Conservation (phyloP, 2,329 filamentous ascomycete species). For the Monilinia laxa region DNA sequence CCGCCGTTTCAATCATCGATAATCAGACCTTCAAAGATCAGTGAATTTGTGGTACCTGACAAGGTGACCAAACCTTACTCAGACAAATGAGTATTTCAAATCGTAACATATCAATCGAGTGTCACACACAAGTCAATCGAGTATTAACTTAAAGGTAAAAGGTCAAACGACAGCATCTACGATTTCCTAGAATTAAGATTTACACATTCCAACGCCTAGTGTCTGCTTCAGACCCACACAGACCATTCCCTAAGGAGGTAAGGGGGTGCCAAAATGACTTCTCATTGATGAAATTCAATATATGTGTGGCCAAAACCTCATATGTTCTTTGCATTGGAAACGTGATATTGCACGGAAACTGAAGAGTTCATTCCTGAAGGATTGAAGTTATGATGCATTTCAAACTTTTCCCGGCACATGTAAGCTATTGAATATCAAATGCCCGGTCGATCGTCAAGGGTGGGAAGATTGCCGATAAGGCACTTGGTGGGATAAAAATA, state of each 20-base stretch:
- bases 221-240: background rate
- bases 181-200: background rate
- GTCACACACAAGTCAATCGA: background rate
- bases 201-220: background rate
- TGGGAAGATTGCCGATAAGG: constrained; percentile 18
- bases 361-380: background rate
- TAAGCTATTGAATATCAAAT: constrained; percentile 3
- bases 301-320: background rate
- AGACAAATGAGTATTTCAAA: background rate
- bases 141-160: background rate
- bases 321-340: background rate
- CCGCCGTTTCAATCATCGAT: too few relatives aligned
- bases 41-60: background rate
- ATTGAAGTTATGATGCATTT: constrained; percentile 9
- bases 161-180: constrained; percentile 6
- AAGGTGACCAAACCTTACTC: constrained; percentile 5
- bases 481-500: constrained; percentile 16
- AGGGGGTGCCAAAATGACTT: constrained; percentile 3
- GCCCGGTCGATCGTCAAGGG: constrained; percentile 18
- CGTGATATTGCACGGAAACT: background rate
- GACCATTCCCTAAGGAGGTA: background rate
- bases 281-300: constrained; percentile 7
- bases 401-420: constrained; percentile 17
- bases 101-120: background rate
- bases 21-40: background rate